phyloP scores from a whole-genome alignment of 345 rosid species.

The Durio zibethinus region DNA sequence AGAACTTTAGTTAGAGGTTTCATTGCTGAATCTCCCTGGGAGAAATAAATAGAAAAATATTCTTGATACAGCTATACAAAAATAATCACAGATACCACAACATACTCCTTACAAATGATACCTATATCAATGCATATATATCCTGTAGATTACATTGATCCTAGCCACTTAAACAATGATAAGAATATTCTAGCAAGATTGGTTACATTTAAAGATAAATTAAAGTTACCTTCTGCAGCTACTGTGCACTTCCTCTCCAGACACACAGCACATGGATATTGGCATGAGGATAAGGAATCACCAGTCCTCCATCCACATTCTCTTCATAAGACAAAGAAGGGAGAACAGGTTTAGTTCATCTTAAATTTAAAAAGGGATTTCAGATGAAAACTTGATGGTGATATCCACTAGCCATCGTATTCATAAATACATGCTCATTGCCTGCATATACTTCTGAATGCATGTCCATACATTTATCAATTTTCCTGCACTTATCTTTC shows the following conservation, averaged over 20 bases:
- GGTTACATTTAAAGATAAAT: neutral
- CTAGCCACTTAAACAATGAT: neutral
- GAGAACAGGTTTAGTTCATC: neutral
- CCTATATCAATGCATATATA: neutral
- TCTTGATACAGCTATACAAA: neutral
- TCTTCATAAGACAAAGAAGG: conserved; percentile 39
- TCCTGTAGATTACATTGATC: neutral
- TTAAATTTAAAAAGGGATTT: neutral
- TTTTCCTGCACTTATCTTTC: neutral
- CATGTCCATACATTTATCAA: neutral
- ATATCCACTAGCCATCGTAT: neutral
- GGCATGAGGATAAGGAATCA: conserved; percentile 45
- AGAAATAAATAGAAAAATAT: neutral
- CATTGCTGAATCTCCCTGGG: neutral
- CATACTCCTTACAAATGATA: neutral
- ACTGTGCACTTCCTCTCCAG: conserved; percentile 82
- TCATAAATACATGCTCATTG: neutral
- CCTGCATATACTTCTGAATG: neutral
- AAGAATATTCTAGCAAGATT: neutral
- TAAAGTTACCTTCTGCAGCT: conserved; percentile 64
- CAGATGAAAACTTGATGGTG: neutral
- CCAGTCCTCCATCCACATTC: conserved; percentile 83
- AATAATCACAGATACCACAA: neutral
- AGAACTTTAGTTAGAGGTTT: neutral
- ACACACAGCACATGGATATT: conserved; percentile 84